Percentiles rank a stretch among this genome's conserved stretches.
phyloP scores from a whole-genome alignment of 2,329 filamentous ascomycete species.

The Apiospora arundinis region DNA sequence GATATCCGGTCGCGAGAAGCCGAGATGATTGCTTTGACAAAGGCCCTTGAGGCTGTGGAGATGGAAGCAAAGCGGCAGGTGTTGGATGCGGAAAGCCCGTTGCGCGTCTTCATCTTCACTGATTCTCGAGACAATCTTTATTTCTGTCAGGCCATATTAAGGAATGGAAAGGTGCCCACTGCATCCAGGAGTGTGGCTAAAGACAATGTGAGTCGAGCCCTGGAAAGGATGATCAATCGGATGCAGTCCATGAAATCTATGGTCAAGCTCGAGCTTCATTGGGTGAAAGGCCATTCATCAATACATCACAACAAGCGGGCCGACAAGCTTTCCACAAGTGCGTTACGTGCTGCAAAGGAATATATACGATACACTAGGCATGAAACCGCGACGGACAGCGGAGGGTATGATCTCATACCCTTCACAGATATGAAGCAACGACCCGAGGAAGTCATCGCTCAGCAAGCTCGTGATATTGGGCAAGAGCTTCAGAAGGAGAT shows the following conservation, averaged over 20 bases:
- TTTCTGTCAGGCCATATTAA: not conserved
- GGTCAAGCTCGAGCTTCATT: not conserved
- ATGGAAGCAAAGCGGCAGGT: not conserved
- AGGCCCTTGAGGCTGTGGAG: not conserved
- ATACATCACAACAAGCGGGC: not conserved
- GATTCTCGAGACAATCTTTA: not conserved
- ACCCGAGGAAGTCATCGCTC: not conserved
- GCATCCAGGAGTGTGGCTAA: not conserved
- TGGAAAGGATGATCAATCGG: not conserved
- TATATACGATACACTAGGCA: not conserved
- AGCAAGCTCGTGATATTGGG: not conserved
- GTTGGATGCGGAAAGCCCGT: not conserved
- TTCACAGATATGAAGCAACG: not conserved
- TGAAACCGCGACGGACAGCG: not conserved
- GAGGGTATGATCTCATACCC: not conserved
- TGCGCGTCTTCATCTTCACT: not conserved
- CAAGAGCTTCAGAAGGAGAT: not conserved
- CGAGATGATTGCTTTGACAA: not conserved
- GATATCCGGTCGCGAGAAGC: not conserved
- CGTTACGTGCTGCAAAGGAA: not conserved
- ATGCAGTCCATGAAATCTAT: not conserved
- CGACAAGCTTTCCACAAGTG: not conserved
- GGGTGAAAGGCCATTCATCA: not conserved
- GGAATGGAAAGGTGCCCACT: not conserved
- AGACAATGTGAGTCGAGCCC: not conserved